Base-by-base conservation (phyloP, 1,139 yeast genomes). In the Entelexis paramagnoliae region DNA sequence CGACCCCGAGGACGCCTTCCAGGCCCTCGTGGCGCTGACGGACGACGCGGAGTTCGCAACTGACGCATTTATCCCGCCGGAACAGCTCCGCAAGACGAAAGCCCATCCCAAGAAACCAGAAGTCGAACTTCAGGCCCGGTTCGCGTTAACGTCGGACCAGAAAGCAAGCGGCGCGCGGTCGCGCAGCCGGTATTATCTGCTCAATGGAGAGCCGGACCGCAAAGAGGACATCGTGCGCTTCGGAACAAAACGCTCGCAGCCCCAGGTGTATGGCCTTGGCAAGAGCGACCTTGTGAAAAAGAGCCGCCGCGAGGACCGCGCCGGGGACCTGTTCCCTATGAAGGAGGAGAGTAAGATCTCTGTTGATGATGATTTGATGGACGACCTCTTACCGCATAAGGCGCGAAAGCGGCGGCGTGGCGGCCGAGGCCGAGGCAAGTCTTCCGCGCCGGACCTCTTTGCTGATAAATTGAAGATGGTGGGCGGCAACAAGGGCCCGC, bases 121-220 rank as follows among this genome's bases (percentile, higher is more conserved):
- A 13, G 68, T 72, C 7, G 69, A 69, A 28, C 52, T 63, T 7
- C 51, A 53, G 19, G 66, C 75, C 4, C 70, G 89, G 56, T 78
- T 73, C 59, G 73, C 85, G 5, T 70, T 74, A 42, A 71, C 68
- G 49, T 68, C 75, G 10, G 89, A 83, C 64, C 70, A 71, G 48
- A 82, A 83, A 59, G 76, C 76, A 43, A 72, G 72, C 55, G 76
- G 78, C 57, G 82, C 89, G 5, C 69, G 78, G 26, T 75, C 71
- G 16, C 75, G 74, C 53, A 81, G 88, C 28, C 66, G 86, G 41
- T 83, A 82, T 64, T 83, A 83, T 65, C 69, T 82, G 55, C 63
- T 81, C 19, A 81, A 83, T 61, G 93, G 93, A 2, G 91, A 82
- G 61, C 93, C 93, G 0, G 79, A 78, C 47, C 69, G 79, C 51